A percentile compares a stretch with the other conserved stretches of the same genome.
These are phyloP conservation scores for Didymella pomorum DNA, from an alignment of 2,329 filamentous ascomycete genomes.

Conservation along the genomic window DNA sequence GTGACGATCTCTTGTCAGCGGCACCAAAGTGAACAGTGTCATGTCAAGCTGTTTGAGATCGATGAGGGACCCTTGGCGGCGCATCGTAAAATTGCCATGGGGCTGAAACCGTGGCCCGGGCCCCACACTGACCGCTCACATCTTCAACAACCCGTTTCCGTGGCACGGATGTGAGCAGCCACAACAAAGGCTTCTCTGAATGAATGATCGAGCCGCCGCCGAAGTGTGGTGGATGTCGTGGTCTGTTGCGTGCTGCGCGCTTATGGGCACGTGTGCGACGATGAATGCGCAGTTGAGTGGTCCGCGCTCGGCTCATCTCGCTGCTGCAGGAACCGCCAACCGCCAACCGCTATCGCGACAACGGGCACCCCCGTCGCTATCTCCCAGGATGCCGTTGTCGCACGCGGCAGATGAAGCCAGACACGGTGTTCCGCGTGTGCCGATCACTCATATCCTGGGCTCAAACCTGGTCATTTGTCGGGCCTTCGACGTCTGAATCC, in stretches of 20 bases:
- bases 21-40: background rate
- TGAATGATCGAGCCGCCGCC: background rate
- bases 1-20: background rate
- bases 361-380: constrained; percentile 27
- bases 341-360: constrained; percentile 17
- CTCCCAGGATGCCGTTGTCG: constrained; percentile 38
- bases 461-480: constrained; percentile 9
- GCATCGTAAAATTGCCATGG: constrained; percentile 45
- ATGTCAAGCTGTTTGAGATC: constrained; percentile 16
- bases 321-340: constrained; percentile 7
- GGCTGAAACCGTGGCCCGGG: constrained; percentile 42
- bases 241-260: background rate
- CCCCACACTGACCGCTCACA: constrained; percentile 23
- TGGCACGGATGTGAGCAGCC: constrained; percentile 28
- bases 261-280: background rate
- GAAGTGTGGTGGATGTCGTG: background rate
- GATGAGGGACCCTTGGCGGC: constrained; percentile 32
- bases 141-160: constrained; percentile 9
- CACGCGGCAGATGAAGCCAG: constrained; percentile 38
- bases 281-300: background rate
- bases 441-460: constrained; percentile 23
- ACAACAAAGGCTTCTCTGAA: background rate
- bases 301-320: constrained; percentile 12
- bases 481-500: constrained; percentile 33
- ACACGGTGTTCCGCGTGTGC: constrained; percentile 19